phyloP scores from a whole-genome alignment of 768 basidiomycete genomes.

The Erythrobasidium yunnanense region DNA sequence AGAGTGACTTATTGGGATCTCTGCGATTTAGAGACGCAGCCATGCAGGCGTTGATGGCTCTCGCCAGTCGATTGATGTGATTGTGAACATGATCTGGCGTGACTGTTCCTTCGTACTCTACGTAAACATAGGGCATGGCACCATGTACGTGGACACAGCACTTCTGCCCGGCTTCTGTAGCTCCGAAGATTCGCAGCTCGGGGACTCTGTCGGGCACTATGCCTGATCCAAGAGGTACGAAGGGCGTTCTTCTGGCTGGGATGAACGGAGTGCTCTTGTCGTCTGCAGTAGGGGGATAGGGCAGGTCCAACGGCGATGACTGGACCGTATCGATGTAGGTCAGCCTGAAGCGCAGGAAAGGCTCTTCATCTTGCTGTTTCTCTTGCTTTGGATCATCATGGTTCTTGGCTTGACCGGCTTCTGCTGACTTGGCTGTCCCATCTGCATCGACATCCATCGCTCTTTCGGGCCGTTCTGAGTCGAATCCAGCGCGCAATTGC shows the following conservation, averaged over 20 bases:
- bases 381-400: background rate
- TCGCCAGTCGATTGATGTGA: constrained; percentile 58
- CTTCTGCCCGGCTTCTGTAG: constrained; percentile 62
- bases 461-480: no score
- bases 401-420: no score
- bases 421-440: no score
- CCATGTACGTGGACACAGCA: constrained; percentile 85
- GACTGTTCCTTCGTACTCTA: constrained; percentile 65
- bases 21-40: constrained; percentile 59
- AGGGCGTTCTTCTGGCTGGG: constrained; percentile 11
- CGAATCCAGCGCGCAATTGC: no score
- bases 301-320: constrained; percentile 10
- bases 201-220: constrained; percentile 54
- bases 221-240: background rate
- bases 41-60: constrained; percentile 75
- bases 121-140: constrained; percentile 84
- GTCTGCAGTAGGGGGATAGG: constrained; percentile 10
- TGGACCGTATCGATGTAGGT: constrained; percentile 27
- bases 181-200: constrained; percentile 73
- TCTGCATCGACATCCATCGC: no score
- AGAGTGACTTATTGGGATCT: constrained; percentile 42
- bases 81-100: constrained; percentile 56
- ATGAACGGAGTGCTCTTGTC: constrained; percentile 19
- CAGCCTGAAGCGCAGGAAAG: constrained; percentile 28
- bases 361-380: background rate